These are phyloP conservation scores for Paecilomyces dactylethromorphus DNA, from an alignment of 2,329 filamentous ascomycete species.

Conservation along the genomic window DNA sequence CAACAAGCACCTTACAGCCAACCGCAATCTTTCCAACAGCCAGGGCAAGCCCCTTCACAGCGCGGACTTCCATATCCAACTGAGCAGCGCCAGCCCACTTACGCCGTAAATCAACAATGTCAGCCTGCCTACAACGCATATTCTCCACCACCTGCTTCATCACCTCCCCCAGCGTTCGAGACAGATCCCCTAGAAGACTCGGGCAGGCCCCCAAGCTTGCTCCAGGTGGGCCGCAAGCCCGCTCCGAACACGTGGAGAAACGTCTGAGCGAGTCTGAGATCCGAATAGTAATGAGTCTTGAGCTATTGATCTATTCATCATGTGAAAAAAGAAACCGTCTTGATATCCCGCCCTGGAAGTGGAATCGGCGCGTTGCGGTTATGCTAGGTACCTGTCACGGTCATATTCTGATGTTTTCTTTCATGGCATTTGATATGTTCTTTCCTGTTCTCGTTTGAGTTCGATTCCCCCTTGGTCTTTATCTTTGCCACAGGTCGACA, in stretches of 20 bases:
- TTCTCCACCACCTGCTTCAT: conserved; percentile 7
- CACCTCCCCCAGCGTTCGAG: conserved; percentile 17
- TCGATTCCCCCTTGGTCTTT: neutral
- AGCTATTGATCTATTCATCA: neutral
- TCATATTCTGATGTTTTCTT: neutral
- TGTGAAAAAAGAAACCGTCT: conserved; percentile 1
- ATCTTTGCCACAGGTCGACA: neutral
- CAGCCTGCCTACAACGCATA: neutral
- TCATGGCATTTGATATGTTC: neutral
- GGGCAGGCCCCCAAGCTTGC: conserved; percentile 32
- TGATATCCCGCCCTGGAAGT: neutral
- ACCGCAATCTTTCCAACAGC: neutral
- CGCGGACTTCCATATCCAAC: neutral
- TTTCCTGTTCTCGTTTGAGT: neutral
- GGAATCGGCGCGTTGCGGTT: neutral
- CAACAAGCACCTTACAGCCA: neutral
- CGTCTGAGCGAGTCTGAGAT: conserved; percentile 11
- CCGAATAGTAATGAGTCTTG: neutral
- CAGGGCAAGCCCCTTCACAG: conserved; percentile 1
- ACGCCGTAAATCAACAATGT: neutral
- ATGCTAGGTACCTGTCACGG: neutral
- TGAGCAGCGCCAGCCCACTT: neutral
- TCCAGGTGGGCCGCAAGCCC: conserved; percentile 34
- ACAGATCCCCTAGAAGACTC: conserved; percentile 16
- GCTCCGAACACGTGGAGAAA: conserved; percentile 27